Evolutionary conservation across 1,284 basidiomycete species (phyloP), one percentile per base, ranked within the genome.

Genomic region (Pseudozyma hubeiensis): DNA sequence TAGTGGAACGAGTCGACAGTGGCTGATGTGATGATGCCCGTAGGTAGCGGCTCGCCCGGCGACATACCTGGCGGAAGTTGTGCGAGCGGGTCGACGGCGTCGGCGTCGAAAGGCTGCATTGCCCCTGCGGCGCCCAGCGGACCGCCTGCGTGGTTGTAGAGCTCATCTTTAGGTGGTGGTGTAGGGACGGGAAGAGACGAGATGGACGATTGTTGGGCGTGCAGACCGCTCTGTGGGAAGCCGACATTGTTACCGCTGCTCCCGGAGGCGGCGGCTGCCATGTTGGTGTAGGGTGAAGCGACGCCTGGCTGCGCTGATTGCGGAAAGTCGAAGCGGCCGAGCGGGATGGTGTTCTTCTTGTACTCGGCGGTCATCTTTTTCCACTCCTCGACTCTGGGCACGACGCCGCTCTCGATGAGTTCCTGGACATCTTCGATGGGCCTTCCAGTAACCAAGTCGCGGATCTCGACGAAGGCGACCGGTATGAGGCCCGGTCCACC

Each of bases 331-430:
- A 75, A 75, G 45, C 72, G 90, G 31, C 97, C 97, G 4, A 99
- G 89, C 3, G 94, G 89, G 81, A 99, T 99, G 81, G 93, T 94
- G 81, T 92, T 94, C 75, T 94, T 93, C 86, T 97, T 98, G 88
- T 98, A 98, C 76, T 89, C 92, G 61, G 94, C 90, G 87, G 97
- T 93, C 55, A 93, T 92, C 81, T 91, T 91, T 85, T 98, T 98
- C 97, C 97, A 99, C 75, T 98, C 95, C 83, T 98, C 96, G 13
- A 99, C 94, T 75, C 90, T 91, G 24, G 97, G 97, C 13, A 99
- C 88, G 64, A 92, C 90, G 19, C 93, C 93, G 30, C 89, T 88
- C 79, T 93, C 90, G 84, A 97, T 93, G 65, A 97, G 88, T 24
- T 89, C 87, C 30, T 90, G 89, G 7, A 96, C 88, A 69, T 94